Percentiles rank a stretch among this genome's conserved stretches.
These are phyloP conservation scores for Blastobotrys mokoenaii DNA, from an alignment of 805 yeast species.

Conservation along the genomic window DNA sequence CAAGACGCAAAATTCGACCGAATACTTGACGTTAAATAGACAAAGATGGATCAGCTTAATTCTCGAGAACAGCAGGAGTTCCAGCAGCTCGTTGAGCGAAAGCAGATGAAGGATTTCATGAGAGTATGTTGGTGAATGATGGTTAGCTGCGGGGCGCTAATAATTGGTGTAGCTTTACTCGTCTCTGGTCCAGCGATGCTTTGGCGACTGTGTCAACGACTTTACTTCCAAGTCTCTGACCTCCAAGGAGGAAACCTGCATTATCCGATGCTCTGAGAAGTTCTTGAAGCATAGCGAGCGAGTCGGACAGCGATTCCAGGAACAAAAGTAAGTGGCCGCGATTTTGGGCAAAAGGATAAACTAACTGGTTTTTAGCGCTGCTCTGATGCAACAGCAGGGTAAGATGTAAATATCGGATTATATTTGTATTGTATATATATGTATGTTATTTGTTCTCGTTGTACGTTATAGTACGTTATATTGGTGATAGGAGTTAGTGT, in stretches of 20 bases:
- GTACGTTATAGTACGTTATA: too few relatives aligned
- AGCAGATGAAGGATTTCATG: conserved; percentile 99
- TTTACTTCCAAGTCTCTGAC: conserved; percentile 89
- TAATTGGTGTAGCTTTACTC: conserved; percentile 54
- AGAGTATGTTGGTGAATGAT: conserved; percentile 42
- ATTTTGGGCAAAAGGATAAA: background rate
- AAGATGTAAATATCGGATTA: background rate
- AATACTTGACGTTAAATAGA: background rate
- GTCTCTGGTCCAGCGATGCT: conserved; percentile 91
- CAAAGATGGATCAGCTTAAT: conserved; percentile 83
- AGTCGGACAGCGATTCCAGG: conserved; percentile 98
- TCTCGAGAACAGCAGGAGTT: conserved; percentile 94
- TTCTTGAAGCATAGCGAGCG: conserved; percentile 97
- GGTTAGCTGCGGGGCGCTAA: background rate
- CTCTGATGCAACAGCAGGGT: conserved; percentile 17
- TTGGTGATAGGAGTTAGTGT: too few relatives aligned
- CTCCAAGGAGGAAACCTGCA: conserved; percentile 75
- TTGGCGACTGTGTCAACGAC: conserved; percentile 95
- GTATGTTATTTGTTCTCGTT: background rate
- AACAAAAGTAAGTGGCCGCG: conserved; percentile 56
- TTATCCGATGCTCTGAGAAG: conserved; percentile 90
- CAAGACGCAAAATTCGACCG: background rate
- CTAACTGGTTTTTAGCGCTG: conserved; percentile 12
- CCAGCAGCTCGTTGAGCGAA: conserved; percentile 89
- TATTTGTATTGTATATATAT: too few relatives aligned